These are phyloP conservation scores for Drechslera avenae DNA, from an alignment of 2,329 filamentous ascomycete genomes.

Conservation along the genomic window DNA sequence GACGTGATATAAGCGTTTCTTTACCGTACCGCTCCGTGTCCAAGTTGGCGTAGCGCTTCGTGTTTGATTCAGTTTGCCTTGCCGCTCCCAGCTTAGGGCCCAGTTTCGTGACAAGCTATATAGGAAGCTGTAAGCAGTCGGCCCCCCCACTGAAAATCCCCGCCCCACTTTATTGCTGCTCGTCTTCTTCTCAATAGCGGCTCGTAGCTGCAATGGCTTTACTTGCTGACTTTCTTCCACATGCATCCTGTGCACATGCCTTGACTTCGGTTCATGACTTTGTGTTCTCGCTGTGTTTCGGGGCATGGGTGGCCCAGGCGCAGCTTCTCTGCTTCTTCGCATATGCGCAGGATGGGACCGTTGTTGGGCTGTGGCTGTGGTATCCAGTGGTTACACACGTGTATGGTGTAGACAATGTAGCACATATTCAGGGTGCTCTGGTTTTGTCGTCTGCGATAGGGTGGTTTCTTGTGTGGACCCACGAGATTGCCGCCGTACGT, in stretches of 20 bases:
- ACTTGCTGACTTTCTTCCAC: slow-evolving; percentile 29
- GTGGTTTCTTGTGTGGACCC: too few relatives aligned
- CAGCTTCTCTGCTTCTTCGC: slow-evolving; percentile 33
- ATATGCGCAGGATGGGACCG: slow-evolving; percentile 37
- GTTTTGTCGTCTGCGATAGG: background rate
- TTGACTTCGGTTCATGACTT: slow-evolving; percentile 39
- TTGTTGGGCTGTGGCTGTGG: slow-evolving; percentile 35
- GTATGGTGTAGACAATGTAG: slow-evolving; percentile 40
- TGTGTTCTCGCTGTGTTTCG: slow-evolving; percentile 34
- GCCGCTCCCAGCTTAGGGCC: too few relatives aligned
- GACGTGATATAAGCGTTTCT: too few relatives aligned
- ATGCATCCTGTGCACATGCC: slow-evolving; percentile 40
- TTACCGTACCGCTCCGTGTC: too few relatives aligned
- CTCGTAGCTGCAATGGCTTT: background rate
- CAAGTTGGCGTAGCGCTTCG: too few relatives aligned
- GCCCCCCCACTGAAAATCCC: background rate
- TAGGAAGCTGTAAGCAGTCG: background rate
- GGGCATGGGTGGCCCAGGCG: slow-evolving; percentile 36
- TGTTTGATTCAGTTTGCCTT: too few relatives aligned
- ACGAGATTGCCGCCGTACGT: too few relatives aligned
- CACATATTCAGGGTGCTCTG: slow-evolving; percentile 30
- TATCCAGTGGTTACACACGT: slow-evolving; percentile 42
- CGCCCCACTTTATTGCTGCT: background rate
- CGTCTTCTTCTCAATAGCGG: background rate
- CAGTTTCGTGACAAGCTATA: too few relatives aligned